phyloP scores from a whole-genome alignment of 75 land plant species.

The Ceratopteris richardii region DNA sequence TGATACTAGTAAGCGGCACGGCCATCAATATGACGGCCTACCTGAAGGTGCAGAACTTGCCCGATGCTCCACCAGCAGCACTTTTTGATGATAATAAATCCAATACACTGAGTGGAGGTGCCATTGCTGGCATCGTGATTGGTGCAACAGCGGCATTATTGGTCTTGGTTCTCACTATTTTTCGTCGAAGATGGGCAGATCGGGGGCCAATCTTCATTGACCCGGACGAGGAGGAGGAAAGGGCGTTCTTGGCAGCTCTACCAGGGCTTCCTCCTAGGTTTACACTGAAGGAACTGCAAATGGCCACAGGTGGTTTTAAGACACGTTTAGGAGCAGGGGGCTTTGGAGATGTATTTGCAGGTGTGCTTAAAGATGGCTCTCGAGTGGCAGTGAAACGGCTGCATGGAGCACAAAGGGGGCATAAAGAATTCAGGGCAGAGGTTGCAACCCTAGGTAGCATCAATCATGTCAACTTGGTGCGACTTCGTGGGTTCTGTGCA shows the following conservation, averaged over 20 bases:
- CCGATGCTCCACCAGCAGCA: neutral
- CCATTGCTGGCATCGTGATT: slow-evolving; percentile 5
- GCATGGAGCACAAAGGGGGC: slow-evolving; percentile 6
- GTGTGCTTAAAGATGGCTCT: slow-evolving; percentile 8
- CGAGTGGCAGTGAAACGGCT: slow-evolving; percentile 26
- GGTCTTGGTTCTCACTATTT: neutral
- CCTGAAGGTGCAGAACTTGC: slow-evolving; percentile 6
- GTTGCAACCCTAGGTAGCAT: slow-evolving; percentile 38
- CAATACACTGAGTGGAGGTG: neutral
- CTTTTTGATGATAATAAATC: neutral
- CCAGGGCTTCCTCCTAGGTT: slow-evolving; percentile 30
- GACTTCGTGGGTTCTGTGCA: slow-evolving; percentile 32
- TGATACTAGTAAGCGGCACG: neutral
- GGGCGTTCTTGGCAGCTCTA: slow-evolving; percentile 5
- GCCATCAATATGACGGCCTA: slow-evolving; percentile 8
- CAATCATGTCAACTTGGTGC: slow-evolving; percentile 34
- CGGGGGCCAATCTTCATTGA: slow-evolving; percentile 1
- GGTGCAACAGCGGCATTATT: slow-evolving; percentile 3
- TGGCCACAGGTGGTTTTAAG: slow-evolving; percentile 17
- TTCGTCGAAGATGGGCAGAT: neutral
- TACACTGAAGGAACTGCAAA: slow-evolving; percentile 15
- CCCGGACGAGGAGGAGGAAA: slow-evolving; percentile 8
- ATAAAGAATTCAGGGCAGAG: slow-evolving; percentile 29
- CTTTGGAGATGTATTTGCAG: slow-evolving; percentile 22
- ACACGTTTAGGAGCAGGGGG: slow-evolving; percentile 24